phyloP scores from a whole-genome alignment of 768 basidiomycete genomes.

The Sporobolomyces pararoseus region DNA sequence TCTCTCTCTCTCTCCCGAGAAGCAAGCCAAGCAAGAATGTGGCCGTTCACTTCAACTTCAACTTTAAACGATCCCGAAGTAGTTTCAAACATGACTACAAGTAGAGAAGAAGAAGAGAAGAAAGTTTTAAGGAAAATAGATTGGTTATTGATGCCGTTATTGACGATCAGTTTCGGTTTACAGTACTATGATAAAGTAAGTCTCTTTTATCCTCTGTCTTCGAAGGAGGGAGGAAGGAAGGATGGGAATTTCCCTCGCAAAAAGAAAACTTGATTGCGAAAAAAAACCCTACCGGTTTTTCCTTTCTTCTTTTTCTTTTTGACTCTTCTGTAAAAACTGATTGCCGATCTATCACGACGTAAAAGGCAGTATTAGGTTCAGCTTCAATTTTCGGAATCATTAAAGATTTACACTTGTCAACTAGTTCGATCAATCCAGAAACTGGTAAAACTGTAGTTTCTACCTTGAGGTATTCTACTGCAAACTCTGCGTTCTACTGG shows the following conservation, averaged over 20 bases:
- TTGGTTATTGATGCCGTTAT: conserved; percentile 33
- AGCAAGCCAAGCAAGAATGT: neutral
- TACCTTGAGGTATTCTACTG: conserved; percentile 28
- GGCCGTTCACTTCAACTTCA: neutral
- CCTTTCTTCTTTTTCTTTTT: too few relatives aligned
- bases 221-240: neutral
- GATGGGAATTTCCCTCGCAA: conserved; percentile 2
- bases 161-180: conserved; percentile 23
- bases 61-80: neutral
- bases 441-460: conserved; percentile 25
- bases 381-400: conserved; percentile 39
- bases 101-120: too few relatives aligned
- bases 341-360: too few relatives aligned
- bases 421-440: conserved; percentile 18
- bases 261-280: too few relatives aligned
- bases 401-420: conserved; percentile 32
- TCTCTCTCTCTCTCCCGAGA: neutral
- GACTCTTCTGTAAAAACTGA: too few relatives aligned
- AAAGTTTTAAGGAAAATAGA: conserved; percentile 34
- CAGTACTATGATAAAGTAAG: conserved; percentile 33
- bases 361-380: conserved; percentile 17
- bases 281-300: too few relatives aligned
- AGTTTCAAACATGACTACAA: neutral
- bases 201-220: neutral
- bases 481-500: conserved; percentile 28